Base-by-base conservation (phyloP, 2,329 filamentous ascomycete genomes). In the Cladobotryum protrusum region DNA sequence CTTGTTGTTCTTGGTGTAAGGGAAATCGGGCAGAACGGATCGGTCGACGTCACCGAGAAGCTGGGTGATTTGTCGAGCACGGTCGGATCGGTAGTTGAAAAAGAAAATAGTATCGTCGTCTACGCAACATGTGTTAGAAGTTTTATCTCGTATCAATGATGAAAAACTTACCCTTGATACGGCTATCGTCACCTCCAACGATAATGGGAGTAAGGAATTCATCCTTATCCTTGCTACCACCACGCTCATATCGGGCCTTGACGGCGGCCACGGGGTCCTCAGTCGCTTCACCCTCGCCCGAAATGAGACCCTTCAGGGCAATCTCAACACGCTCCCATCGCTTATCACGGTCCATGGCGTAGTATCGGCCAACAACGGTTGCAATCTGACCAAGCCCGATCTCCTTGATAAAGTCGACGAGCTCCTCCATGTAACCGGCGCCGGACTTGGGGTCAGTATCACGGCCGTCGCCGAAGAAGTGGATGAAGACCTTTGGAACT, bases 11-110 rank as follows among this genome's bases (percentile, higher is more conserved):
- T 95, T 89, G 61, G 93, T 93, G 77, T 91, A 97, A 43, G 87
- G 79, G 78, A 97, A 96, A 70, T 96, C 89, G 58, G 91, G 88
- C 59, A 82, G 81, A 49, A 91, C 90, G 19, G 89, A 95, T 64
- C 89, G 88, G 75, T 99, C 93, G 65, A 92, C 85, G 68, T 87
- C 87, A 60, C 93, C 93, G 49, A 99, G 77, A 41, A 99, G 80
- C 74, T 97, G 93, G 45, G 90, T 95, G 68, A 99, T 87, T 72
- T 99, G 93, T 61, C 93, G 88, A 47, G 92, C 92, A 69, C 93
- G 91, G 69, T 99, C 93, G 51, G 93, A 97, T 64, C 93, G 89
- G 80, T 99, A 99, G 83, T 99, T 99, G 87, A 99, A 99, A 83
- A 97, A 97, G 82, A 97, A 97, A 63, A 97, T 81, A 48, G 89